A percentile compares a stretch with the other conserved stretches of the same genome.
These are phyloP conservation scores for Simplicillium aogashimaense DNA, from an alignment of 2,329 filamentous ascomycete genomes.

Conservation along the genomic window DNA sequence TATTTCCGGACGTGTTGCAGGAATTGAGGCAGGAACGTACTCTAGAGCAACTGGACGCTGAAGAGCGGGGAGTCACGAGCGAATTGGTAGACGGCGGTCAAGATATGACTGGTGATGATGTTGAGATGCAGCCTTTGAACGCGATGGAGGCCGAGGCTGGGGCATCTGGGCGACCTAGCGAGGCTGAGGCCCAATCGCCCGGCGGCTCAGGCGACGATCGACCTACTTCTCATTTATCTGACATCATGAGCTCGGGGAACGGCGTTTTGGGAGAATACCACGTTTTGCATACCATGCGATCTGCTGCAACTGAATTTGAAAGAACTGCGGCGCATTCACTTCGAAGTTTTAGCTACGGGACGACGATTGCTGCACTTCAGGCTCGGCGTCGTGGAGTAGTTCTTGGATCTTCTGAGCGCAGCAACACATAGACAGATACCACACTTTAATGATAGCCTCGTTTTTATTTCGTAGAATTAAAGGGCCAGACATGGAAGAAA, in stretches of 20 bases:
- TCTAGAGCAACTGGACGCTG: slow-evolving; percentile 43
- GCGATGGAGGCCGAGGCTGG: slow-evolving; percentile 14
- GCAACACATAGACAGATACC: slow-evolving; percentile 10
- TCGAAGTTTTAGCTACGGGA: slow-evolving; percentile 43
- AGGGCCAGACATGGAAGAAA: slow-evolving; percentile 3
- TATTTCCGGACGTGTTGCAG: slow-evolving; percentile 17
- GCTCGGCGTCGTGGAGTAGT: slow-evolving; percentile 27
- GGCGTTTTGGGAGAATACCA: slow-evolving; percentile 44
- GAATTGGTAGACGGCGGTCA: slow-evolving; percentile 22
- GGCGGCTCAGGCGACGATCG: slow-evolving; percentile 14
- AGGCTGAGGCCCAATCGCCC: slow-evolving; percentile 1
- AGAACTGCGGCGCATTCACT: slow-evolving; percentile 39
- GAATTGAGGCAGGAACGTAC: slow-evolving; percentile 17
- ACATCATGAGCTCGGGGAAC: slow-evolving; percentile 45
- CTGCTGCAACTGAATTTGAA: slow-evolving; percentile 35
- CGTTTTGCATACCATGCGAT: slow-evolving; percentile 37
- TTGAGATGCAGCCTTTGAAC: slow-evolving; percentile 33
- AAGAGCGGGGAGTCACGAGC: slow-evolving; percentile 42
- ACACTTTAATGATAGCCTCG: not conserved
- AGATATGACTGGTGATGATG: slow-evolving; percentile 29
- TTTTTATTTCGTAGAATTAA: slow-evolving; percentile 8
- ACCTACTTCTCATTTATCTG: slow-evolving; percentile 28
- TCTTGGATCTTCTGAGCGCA: slow-evolving; percentile 8
- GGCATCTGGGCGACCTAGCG: slow-evolving; percentile 4
- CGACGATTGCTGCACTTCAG: slow-evolving; percentile 41